Evolutionary conservation across 352 stramenopile genomes (phyloP).

Genomic region (Lagenidium giganteum): DNA sequence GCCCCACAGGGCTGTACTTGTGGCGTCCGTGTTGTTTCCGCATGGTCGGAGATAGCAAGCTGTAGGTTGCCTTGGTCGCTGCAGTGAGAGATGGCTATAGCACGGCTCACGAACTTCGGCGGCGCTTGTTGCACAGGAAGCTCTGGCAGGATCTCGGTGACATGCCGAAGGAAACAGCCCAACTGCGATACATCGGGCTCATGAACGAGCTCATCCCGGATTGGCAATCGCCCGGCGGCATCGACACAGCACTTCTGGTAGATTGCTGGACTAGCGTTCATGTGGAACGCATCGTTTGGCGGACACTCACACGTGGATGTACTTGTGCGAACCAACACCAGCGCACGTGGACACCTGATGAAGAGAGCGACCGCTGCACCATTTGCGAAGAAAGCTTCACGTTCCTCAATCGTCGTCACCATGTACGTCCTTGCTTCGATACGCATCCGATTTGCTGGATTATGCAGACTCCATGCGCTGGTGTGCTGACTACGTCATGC

Average conservation of each 20-base stretch:
- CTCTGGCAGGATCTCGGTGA: conserved; percentile 58
- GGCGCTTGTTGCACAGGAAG: conserved; percentile 22
- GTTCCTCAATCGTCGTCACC: conserved; percentile 67
- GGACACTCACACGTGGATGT: not conserved
- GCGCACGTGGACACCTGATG: conserved; percentile 63
- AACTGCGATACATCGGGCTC: conserved; percentile 47
- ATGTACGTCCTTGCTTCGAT: conserved; percentile 30
- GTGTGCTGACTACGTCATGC: no score
- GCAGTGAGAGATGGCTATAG: no score
- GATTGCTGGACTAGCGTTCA: not conserved
- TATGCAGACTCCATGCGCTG: not conserved
- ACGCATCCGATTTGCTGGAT: not conserved
- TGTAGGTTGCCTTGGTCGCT: conserved; percentile 21
- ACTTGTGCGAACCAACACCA: conserved; percentile 6
- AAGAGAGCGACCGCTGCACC: conserved; percentile 47
- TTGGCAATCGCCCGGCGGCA: conserved; percentile 42
- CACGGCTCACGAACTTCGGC: no score
- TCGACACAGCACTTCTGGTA: conserved; percentile 57
- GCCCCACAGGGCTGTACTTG: conserved; percentile 2
- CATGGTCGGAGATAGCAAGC: conserved; percentile 38
- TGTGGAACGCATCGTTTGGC: not conserved
- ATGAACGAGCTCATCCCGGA: conserved; percentile 47
- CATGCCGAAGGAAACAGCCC: conserved; percentile 34
- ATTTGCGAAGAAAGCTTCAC: conserved; percentile 62
- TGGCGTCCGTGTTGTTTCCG: conserved; percentile 35